Base-by-base conservation (phyloP, 257 asterid genomes). In the Solanum virginianum region DNA sequence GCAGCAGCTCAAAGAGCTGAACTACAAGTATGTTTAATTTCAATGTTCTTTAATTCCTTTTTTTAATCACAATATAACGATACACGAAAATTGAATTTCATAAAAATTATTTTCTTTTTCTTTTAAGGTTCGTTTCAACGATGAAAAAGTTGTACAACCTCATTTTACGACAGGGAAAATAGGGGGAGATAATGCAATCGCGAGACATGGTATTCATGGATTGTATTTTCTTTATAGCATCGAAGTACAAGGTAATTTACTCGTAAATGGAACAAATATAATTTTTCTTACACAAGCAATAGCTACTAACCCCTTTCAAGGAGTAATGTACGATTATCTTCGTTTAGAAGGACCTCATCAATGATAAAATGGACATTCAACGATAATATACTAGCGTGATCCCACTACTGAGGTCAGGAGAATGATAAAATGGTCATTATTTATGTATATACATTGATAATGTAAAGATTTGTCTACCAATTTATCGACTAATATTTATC, bases 1-100 rank as follows among this genome's bases (percentile, higher is more conserved):
- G 98, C 98, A 81, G 92, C 97, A 4, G 93, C 95, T 18, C 87
- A 83, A 12, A 47, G 11, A 49, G 97, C 96, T 60, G 86, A 84
- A 36, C 41, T 94, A 84, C 90, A 94, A 81, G 98, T 93, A 90
- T n/a, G 79, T 65, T 65, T 11, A 14, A 24, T 63, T 12, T 63
- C 36, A 63, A 54, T 54, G 18, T 51, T 12, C 55, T 51, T 51
- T 11, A 36, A 4, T 36, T 36, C 41, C 16, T 0, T 1, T 51
- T 54, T 54, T 54, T 1, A 0, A 15, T 54, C 59, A 54, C 20
- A 54, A 53, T 13, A 53, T 53, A 53, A 15, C 17, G 20, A 54
- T 57, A 18, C 74, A 7, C 10, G 45, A 66, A 66, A 66, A 15
- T 39, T n/a, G n/a, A 12, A 57, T 3, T 5, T 60, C 1, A 1